phyloP scores from a whole-genome alignment of 768 basidiomycete species.

The Suillus lakei region DNA sequence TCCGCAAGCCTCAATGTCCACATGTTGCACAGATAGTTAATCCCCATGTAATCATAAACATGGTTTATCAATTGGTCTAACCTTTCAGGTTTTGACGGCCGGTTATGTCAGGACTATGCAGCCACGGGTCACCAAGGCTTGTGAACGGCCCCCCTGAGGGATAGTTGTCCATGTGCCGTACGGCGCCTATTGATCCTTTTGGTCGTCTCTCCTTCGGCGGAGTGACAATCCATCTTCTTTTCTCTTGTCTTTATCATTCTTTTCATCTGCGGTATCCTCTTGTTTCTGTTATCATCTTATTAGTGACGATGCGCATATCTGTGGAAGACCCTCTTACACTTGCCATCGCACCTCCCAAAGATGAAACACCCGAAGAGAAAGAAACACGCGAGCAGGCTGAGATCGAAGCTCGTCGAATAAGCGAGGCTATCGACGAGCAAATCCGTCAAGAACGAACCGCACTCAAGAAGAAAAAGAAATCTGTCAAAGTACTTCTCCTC shows the following conservation, averaged over 20 bases:
- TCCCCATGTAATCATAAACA: not conserved
- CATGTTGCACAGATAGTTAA: not conserved
- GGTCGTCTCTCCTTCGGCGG: slow-evolving; percentile 1
- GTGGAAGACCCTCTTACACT: slow-evolving; percentile 66
- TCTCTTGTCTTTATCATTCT: slow-evolving; percentile 4
- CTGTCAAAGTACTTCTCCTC: slow-evolving; percentile 75
- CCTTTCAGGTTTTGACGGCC: not conserved
- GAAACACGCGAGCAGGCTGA: slow-evolving; percentile 62
- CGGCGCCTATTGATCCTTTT: slow-evolving; percentile 11
- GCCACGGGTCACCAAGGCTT: not conserved
- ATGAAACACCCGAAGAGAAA: slow-evolving; percentile 65
- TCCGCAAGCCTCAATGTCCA: too few relatives aligned
- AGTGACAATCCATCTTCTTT: slow-evolving; percentile 2
- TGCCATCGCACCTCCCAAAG: slow-evolving; percentile 63
- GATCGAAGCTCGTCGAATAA: slow-evolving; percentile 62
- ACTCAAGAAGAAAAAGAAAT: slow-evolving; percentile 64
- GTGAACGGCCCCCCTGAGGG: slow-evolving; percentile 1
- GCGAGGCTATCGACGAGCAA: slow-evolving; percentile 79
- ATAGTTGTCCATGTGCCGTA: slow-evolving; percentile 3
- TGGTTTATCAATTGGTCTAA: not conserved
- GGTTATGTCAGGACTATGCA: not conserved
- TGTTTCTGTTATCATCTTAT: not conserved
- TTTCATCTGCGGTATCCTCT: not conserved
- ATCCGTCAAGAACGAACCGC: slow-evolving; percentile 62
- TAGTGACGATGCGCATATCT: slow-evolving; percentile 28